phyloP scores from a whole-genome alignment of 2,329 filamentous ascomycete species.

The Fusarium udum region DNA sequence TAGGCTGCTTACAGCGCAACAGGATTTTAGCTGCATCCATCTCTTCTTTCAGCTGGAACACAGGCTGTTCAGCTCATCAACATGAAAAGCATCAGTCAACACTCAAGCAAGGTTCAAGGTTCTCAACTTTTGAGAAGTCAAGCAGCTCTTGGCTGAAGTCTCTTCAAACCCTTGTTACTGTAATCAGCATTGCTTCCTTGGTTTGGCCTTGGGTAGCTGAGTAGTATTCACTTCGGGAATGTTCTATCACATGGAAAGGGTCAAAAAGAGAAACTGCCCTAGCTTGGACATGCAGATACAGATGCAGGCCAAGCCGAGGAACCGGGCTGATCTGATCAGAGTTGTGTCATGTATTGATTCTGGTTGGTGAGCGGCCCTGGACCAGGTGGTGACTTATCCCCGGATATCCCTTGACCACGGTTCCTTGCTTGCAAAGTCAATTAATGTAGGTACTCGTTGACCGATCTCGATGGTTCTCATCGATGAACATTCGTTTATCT shows the following conservation, averaged over 20 bases:
- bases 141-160: not conserved
- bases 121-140: not conserved
- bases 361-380: not conserved
- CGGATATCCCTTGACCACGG: not conserved
- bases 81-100: not conserved
- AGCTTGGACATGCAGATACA: not conserved
- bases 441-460: not conserved
- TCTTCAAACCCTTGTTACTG: not conserved
- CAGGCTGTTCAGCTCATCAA: not conserved
- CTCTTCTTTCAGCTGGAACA: constrained; percentile 12
- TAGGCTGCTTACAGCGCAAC: too few relatives aligned
- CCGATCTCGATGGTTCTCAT: not conserved
- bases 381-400: not conserved
- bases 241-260: not conserved
- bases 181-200: not conserved
- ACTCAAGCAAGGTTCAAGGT: not conserved
- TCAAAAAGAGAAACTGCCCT: not conserved
- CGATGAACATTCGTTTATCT: not conserved
- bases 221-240: not conserved
- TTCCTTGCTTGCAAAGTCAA: not conserved
- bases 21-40: constrained; percentile 11
- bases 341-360: not conserved
- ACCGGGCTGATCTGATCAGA: not conserved
- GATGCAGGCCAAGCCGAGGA: not conserved
- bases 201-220: not conserved